Conservation (phyloP, 164 flowering plant species). For the Chimonanthus salicifolius region DNA sequence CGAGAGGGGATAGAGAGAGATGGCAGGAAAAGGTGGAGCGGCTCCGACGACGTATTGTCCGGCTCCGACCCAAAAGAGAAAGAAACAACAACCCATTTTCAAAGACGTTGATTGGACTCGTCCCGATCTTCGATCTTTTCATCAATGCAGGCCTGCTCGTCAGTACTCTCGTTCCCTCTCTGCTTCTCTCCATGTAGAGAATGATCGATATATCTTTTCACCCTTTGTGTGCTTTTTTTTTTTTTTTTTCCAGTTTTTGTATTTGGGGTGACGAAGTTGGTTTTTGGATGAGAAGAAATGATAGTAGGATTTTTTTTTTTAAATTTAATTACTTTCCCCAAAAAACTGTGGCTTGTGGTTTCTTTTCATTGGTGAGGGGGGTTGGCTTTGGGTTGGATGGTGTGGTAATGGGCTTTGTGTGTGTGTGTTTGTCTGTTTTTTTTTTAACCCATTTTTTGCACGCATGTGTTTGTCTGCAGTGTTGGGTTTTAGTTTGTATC, state of each 20-base stretch:
- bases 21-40: constrained; percentile 45
- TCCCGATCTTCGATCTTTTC: constrained; percentile 80
- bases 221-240: not conserved
- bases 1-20: not conserved
- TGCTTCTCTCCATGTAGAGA: not conserved
- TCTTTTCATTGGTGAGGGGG: not conserved
- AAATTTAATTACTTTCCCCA: too few species aligned
- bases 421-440: not conserved
- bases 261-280: too few species aligned
- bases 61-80: constrained; percentile 17
- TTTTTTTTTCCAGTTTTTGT: not conserved
- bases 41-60: constrained; percentile 67
- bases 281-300: not conserved
- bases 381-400: not conserved
- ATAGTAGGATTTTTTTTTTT: not conserved
- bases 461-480: not conserved
- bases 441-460: not conserved
- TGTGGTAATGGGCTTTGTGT: not conserved
- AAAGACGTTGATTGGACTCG: constrained; percentile 65
- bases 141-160: constrained; percentile 95
- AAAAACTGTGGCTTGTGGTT: too few species aligned
- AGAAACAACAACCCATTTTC: constrained; percentile 28
- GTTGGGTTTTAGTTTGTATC: not conserved
- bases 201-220: too few species aligned
- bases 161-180: constrained; percentile 11